phyloP scores from a whole-genome alignment of 345 rosid genomes.

The Moringa oleifera region DNA sequence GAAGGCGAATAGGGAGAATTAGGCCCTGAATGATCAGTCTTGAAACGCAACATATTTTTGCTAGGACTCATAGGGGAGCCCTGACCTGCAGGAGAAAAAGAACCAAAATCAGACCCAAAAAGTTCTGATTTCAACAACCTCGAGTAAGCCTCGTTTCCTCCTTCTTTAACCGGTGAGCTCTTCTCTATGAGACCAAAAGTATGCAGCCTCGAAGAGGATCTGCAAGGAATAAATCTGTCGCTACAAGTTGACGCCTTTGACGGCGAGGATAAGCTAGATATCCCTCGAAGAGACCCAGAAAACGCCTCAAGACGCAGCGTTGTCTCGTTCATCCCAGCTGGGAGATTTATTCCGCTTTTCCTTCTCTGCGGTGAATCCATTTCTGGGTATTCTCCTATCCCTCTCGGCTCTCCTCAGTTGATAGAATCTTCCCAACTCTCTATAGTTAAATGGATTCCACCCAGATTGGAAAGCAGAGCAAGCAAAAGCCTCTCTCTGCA shows the following conservation, averaged over 20 bases:
- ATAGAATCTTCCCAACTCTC: too few relatives aligned
- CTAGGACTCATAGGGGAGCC: conserved; percentile 74
- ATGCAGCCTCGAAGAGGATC: conserved; percentile 91
- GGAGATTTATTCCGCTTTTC: conserved; percentile 79
- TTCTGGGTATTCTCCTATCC: conserved; percentile 10
- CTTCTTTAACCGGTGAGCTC: conserved; percentile 82
- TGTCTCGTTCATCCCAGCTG: conserved; percentile 77
- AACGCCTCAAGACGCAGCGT: conserved; percentile 58
- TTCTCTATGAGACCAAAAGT: conserved; percentile 78
- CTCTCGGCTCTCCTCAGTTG: too few relatives aligned
- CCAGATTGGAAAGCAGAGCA: background rate
- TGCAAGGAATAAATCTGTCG: conserved; percentile 92
- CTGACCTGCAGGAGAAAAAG: conserved; percentile 83
- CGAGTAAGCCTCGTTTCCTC: conserved; percentile 75
- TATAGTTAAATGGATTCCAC: too few relatives aligned
- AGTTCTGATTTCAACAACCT: conserved; percentile 80
- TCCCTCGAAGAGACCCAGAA: conserved; percentile 27
- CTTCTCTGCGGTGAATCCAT: conserved; percentile 66
- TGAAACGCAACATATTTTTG: conserved; percentile 84
- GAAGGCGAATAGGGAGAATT: conserved; percentile 74
- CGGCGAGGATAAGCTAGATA: conserved; percentile 72
- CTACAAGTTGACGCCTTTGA: conserved; percentile 70
- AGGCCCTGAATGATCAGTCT: conserved; percentile 70
- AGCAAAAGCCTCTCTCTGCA: conserved; percentile 23
- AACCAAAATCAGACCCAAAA: conserved; percentile 87